Conservation (phyloP, 371 early-diverging fungal genomes). For the Mortierella sp. region DNA sequence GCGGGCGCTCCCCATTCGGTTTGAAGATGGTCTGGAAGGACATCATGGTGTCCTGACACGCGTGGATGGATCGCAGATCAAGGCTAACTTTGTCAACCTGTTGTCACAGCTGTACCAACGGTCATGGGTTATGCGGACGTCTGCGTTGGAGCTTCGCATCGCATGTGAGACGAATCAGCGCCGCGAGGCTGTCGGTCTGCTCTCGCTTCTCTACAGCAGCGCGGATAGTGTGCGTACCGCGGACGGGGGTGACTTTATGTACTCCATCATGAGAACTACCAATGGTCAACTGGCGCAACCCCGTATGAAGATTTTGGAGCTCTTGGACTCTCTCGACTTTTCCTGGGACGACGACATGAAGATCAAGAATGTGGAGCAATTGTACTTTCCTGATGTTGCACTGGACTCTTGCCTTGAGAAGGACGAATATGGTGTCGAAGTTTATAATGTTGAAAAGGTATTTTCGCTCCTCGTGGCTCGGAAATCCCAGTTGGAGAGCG, state of each 20-base stretch:
- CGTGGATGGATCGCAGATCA: constrained; percentile 34
- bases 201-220: constrained; percentile 49
- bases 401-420: constrained; percentile 56
- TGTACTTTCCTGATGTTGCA: constrained; percentile 56
- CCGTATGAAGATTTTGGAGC: constrained; percentile 64
- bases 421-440: constrained; percentile 67
- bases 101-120: constrained; percentile 83
- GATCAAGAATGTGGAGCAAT: constrained; percentile 37
- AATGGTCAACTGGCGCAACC: constrained; percentile 58
- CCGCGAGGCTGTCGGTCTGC: constrained; percentile 43
- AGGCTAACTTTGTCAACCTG: constrained; percentile 62
- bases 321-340: constrained; percentile 66
- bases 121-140: constrained; percentile 88
- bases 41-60: constrained; percentile 41
- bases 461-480: constrained; percentile 61
- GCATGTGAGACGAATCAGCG: constrained; percentile 49
- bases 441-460: constrained; percentile 76
- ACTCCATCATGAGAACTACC: constrained; percentile 28
- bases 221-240: constrained; percentile 28
- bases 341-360: constrained; percentile 60
- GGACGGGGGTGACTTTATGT: constrained; percentile 42
- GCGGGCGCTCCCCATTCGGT: constrained; percentile 58
- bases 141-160: constrained; percentile 86
- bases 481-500: constrained; percentile 57
- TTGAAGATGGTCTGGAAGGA: constrained; percentile 51